phyloP scores from a whole-genome alignment of 2,329 filamentous ascomycete species.

The Stemphylium beticola region DNA sequence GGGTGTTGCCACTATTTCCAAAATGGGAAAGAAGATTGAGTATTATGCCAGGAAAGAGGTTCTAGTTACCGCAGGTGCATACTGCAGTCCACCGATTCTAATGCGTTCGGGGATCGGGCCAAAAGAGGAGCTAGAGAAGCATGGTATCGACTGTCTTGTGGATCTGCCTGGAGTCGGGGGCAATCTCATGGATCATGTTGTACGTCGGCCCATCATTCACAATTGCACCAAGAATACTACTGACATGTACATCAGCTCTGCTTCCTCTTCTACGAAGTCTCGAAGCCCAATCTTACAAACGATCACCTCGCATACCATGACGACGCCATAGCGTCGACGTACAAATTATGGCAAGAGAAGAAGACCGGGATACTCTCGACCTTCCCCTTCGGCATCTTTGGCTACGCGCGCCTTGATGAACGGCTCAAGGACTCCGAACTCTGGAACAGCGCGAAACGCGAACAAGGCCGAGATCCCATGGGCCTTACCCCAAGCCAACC shows the following conservation, averaged over 20 bases:
- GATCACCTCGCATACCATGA: constrained; percentile 65
- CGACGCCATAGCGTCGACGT: constrained; percentile 57
- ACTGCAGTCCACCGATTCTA: constrained; percentile 48
- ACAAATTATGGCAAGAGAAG: constrained; percentile 63
- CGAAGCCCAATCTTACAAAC: constrained; percentile 61
- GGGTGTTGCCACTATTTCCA: constrained; percentile 53
- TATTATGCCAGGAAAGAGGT: constrained; percentile 47
- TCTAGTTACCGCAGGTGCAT: constrained; percentile 42
- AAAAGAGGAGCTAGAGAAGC: constrained; percentile 56
- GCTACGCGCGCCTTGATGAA: constrained; percentile 66
- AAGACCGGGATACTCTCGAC: constrained; percentile 65
- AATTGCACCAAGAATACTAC: constrained; percentile 47
- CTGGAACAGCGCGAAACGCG: constrained; percentile 60
- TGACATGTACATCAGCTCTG: constrained; percentile 36
- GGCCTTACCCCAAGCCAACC: constrained; percentile 63
- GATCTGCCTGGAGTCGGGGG: constrained; percentile 68
- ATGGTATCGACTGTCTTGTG: constrained; percentile 59
- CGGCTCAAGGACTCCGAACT: constrained; percentile 61
- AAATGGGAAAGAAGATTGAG: constrained; percentile 47
- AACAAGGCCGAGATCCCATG: constrained; percentile 64
- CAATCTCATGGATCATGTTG: constrained; percentile 69
- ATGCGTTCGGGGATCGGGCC: constrained; percentile 66
- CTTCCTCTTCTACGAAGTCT: constrained; percentile 67
- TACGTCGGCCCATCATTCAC: constrained; percentile 52
- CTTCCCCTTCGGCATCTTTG: constrained; percentile 69